Evolutionary conservation across 2,329 filamentous ascomycete genomes (phyloP), one percentile per base, ranked within the genome.

Genomic region (Aspergillus sp.): DNA sequence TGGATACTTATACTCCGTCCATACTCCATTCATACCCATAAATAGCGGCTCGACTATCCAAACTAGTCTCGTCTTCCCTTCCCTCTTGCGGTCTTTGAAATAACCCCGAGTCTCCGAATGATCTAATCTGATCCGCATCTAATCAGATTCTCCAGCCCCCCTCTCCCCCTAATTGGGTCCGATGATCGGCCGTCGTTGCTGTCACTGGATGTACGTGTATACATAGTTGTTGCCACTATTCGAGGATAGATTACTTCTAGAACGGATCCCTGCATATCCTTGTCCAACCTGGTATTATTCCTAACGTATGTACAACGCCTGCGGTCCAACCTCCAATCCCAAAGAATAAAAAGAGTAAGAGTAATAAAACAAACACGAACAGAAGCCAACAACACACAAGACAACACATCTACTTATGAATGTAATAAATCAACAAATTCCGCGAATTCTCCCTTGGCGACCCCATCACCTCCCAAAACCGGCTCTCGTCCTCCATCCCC

Each of bases 371-470:
- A 37, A 43, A 49, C 45, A 25, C 41, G 35, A 41, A 22, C 4
- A 25, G 19, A 48, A 46, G n/a, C 44, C 23, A 25, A 35, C 22
- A 44, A 33, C 41, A 39, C 23, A 5, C 22, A 41, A 7, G 19
- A 12, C 38, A 13, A 13, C 12, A 46, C 10, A n/a, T 39, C 32
- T 47, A 35, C 47, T 42, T 56, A 6, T 44, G 43, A 37, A 68
- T 65, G 53, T 66, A 70, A 51, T 70, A 70, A 5, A 63, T 64
- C 22, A 70, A 49, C 27, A 70, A 54, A 23, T 66, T 66, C 35
- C 64, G 60, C 10, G 65, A 60, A 17, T 61, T 60, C 43, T 62
- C 63, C 7, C 51, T 56, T 10, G 61, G 58, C 10, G 59, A 53
- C 15, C 60, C 63, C 3, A 68, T 55, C 33, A 67, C 53, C 45